Base-by-base conservation (phyloP, 1,284 basidiomycete species). In the Cryptococcus sp. region DNA sequence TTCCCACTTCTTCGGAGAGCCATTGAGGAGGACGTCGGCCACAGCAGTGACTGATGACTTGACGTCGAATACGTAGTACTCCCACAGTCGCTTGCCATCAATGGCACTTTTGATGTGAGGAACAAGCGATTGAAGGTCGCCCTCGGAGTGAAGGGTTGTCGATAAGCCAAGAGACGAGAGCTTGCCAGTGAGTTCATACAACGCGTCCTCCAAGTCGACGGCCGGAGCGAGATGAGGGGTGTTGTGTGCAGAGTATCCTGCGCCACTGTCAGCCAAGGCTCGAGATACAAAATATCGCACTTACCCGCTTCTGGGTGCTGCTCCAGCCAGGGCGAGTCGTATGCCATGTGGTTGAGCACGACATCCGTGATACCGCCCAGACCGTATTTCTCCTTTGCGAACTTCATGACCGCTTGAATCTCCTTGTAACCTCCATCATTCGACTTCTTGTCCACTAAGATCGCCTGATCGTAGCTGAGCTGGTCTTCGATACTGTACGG, bases 291-390 rank as follows among this genome's bases (percentile, higher is more conserved):
- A 26, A 2, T 17, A 13, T 34, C 29, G 29, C 29, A 75, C 84
- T 63, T 65, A 88, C 92, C 93, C 63, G 93, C 90, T 83, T 97
- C 93, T 3, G 94, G 93, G 76, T 97, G 93, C 5, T 93, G 85
- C 41, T 85, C 74, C n/a, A 97, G 81, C 93, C 93, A 97, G 10
- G 86, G 82, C 63, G 88, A 92, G 73, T 96, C 91, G 71, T 91
- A 89, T 6, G 93, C 91, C 3, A 93, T 96, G 72, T 97, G 93
- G 75, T 97, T 97, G 59, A 95, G 83, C 17, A 97, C 94, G 46
- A 97, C 89, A 73, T 97, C 94, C 0, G 91, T 96, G 66, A 97
- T 75, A 68, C 86, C 89, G 58, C 95, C 81, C 39, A 97, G 80
- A 1, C 94, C 93, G 66, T 88, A 94, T 74, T 93, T 86, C 46